A percentile compares a stretch with the other conserved stretches of the same genome.
These are phyloP conservation scores for Amanita brunnescens DNA, from an alignment of 768 basidiomycete genomes.

Conservation along the genomic window DNA sequence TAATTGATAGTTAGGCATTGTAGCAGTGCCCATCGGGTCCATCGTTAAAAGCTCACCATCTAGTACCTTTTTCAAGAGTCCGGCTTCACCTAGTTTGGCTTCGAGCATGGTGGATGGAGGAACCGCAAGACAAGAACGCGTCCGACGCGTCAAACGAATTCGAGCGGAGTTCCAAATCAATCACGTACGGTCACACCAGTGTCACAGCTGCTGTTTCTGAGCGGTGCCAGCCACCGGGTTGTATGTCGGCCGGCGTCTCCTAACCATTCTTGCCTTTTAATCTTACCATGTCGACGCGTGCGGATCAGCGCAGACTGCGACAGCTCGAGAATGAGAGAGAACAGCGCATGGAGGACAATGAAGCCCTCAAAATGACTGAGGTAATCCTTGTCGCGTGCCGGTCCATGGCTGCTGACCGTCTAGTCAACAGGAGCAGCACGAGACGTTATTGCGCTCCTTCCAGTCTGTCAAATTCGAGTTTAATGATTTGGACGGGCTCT, in stretches of 20 bases:
- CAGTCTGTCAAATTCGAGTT: slow-evolving; percentile 52
- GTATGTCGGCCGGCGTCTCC: background rate
- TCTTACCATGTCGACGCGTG: slow-evolving; percentile 20
- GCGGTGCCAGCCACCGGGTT: background rate
- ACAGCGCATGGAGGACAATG: slow-evolving; percentile 43
- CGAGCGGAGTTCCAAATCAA: slow-evolving; percentile 19
- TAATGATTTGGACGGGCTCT: slow-evolving; percentile 49
- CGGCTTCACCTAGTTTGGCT: slow-evolving; percentile 84
- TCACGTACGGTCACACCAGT: slow-evolving; percentile 18
- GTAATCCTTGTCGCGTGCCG: slow-evolving; percentile 17
- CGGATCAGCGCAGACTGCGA: slow-evolving; percentile 37
- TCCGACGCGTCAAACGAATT: slow-evolving; percentile 19
- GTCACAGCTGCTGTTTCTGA: slow-evolving; percentile 5
- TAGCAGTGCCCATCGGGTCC: background rate
- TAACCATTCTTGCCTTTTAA: background rate
- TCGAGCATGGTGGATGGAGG: slow-evolving; percentile 59
- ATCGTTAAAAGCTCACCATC: slow-evolving; percentile 53
- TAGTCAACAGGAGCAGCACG: slow-evolving; percentile 29
- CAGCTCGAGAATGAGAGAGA: slow-evolving; percentile 44
- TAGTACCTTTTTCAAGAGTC: slow-evolving; percentile 83
- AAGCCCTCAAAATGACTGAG: slow-evolving; percentile 51
- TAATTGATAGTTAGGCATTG: background rate
- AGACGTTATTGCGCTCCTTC: slow-evolving; percentile 35
- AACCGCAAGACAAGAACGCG: slow-evolving; percentile 17
- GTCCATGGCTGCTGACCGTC: slow-evolving; percentile 3